Conservation (phyloP, 305 asterid genomes). For the Fraxinus baroniana region DNA sequence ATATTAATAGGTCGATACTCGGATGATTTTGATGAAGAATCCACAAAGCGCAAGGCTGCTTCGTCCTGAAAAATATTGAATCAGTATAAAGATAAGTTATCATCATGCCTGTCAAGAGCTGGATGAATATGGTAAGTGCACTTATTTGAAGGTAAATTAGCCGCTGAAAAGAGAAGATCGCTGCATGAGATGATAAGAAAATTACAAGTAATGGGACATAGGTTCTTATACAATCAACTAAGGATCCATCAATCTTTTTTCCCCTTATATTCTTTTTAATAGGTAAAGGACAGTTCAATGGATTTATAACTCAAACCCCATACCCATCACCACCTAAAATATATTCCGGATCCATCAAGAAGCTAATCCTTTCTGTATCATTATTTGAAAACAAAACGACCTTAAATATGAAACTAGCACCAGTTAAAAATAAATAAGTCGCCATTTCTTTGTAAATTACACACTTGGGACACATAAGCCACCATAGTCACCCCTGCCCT, state of each 20-base stretch:
- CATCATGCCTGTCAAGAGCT: slow-evolving; percentile 13
- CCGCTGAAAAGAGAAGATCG: neutral
- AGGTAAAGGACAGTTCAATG: neutral
- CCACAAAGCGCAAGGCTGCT: slow-evolving; percentile 87
- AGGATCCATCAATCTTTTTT: neutral
- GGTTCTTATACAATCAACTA: neutral
- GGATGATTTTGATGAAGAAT: slow-evolving; percentile 61
- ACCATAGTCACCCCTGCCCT: neutral
- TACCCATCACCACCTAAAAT: neutral
- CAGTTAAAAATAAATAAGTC: neutral
- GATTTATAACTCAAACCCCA: neutral
- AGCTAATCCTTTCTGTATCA: neutral
- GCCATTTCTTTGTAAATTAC: neutral
- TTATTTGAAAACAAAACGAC: neutral
- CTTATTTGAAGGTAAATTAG: neutral
- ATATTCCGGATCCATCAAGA: neutral
- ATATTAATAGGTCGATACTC: slow-evolving; percentile 85
- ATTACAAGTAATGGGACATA: neutral
- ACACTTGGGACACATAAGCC: neutral
- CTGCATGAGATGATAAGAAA: neutral
- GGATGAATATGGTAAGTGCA: neutral
- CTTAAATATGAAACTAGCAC: neutral
- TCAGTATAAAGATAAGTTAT: slow-evolving; percentile 7
- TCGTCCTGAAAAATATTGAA: slow-evolving; percentile 59
- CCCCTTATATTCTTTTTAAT: neutral